phyloP scores from a whole-genome alignment of 495 filamentous ascomycete genomes.

The Lentithecium fluviatile region DNA sequence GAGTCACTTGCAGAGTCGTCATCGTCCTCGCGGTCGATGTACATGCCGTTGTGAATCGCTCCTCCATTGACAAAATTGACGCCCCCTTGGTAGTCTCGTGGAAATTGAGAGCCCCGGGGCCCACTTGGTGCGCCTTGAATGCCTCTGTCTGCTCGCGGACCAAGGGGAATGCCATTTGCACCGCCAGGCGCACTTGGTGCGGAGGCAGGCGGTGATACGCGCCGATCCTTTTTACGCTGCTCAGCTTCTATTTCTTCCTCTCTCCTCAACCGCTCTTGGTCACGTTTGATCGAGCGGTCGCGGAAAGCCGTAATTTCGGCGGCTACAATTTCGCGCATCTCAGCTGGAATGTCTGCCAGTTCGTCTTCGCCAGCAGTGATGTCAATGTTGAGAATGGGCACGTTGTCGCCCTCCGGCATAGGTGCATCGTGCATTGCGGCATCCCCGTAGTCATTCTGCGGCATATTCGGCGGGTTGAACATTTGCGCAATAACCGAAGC shows the following conservation, averaged over 20 bases:
- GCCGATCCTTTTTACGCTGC: constrained; percentile 74
- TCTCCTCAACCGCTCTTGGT: constrained; percentile 78
- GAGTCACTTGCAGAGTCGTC: constrained; percentile 85
- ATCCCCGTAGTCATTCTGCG: constrained; percentile 60
- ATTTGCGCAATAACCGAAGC: constrained; percentile 66
- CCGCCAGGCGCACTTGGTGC: constrained; percentile 66
- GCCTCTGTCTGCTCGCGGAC: constrained; percentile 65
- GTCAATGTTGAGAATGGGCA: constrained; percentile 88
- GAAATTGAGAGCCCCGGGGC: constrained; percentile 70
- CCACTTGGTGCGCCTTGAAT: constrained; percentile 78
- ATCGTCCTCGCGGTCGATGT: constrained; percentile 72
- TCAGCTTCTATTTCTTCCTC: constrained; percentile 92
- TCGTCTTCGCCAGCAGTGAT: constrained; percentile 83
- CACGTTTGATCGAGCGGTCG: constrained; percentile 80
- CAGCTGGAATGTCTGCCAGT: constrained; percentile 88
- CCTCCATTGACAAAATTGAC: constrained; percentile 87
- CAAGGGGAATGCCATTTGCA: constrained; percentile 81
- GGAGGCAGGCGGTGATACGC: constrained; percentile 65
- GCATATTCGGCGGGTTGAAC: constrained; percentile 61
- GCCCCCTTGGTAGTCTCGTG: constrained; percentile 75
- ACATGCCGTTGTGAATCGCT: constrained; percentile 54
- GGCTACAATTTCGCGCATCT: constrained; percentile 95
- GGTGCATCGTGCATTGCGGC: constrained; percentile 66
- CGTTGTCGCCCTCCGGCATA: constrained; percentile 50
- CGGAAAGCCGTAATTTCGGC: constrained; percentile 93